phyloP scores from a whole-genome alignment of 208 protist species.

The Trypanosoma mega region DNA sequence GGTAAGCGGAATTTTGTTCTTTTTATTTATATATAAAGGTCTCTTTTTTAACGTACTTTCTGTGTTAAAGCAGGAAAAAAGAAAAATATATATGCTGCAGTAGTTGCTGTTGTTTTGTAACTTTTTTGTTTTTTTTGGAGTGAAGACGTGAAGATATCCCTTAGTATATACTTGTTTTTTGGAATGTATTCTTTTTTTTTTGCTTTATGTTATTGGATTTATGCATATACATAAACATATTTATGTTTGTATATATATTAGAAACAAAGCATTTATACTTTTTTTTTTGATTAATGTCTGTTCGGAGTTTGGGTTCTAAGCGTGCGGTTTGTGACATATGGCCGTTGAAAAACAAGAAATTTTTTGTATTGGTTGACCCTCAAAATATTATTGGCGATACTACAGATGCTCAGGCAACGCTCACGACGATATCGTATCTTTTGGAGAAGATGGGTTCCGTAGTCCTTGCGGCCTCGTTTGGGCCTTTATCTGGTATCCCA shows the following conservation, averaged over 20 bases:
- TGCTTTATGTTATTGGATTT: no score
- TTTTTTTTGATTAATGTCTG: constrained; percentile 39
- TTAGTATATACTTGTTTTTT: no score
- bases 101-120: neutral
- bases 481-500: constrained; percentile 40
- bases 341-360: constrained; percentile 61
- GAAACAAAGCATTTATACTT: neutral
- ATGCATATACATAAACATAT: no score
- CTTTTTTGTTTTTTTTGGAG: neutral
- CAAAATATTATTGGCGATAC: constrained; percentile 56
- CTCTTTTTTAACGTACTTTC: neutral
- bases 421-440: constrained; percentile 60
- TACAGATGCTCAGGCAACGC: constrained; percentile 51
- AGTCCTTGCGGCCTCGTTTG: constrained; percentile 62
- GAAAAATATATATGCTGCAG: constrained; percentile 6
- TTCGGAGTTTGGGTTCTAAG: constrained; percentile 53
- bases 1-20: constrained; percentile 10
- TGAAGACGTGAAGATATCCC: no score
- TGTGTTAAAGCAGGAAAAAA: neutral
- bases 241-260: neutral
- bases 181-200: no score
- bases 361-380: constrained; percentile 68
- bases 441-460: constrained; percentile 53
- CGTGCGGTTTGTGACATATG: constrained; percentile 74
- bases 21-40: constrained; percentile 3